Conservation (phyloP, 1,284 basidiomycete genomes). For the Tausonia pullulans region DNA sequence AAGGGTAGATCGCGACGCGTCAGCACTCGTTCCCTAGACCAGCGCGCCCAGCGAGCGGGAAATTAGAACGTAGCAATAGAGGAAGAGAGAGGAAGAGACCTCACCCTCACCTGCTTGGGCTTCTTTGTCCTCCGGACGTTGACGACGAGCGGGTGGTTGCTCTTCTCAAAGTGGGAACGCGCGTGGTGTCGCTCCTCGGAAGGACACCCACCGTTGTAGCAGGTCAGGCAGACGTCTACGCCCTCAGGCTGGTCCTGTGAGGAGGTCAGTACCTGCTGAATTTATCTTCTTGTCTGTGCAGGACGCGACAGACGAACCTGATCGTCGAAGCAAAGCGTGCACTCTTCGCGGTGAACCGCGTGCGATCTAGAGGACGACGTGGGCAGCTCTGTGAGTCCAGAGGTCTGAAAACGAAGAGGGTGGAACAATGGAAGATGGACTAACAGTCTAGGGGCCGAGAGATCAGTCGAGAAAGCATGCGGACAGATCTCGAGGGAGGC, state of each 20-base stretch:
- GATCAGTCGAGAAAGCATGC: constrained; percentile 11
- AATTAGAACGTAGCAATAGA: not conserved
- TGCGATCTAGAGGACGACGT: constrained; percentile 24
- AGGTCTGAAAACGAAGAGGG: not conserved
- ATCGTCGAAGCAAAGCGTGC: constrained; percentile 71
- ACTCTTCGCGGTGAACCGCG: constrained; percentile 71
- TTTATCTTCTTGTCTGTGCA: constrained; percentile 2
- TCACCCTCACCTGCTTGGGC: constrained; percentile 52
- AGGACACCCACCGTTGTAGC: constrained; percentile 87
- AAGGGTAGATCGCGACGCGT: not conserved
- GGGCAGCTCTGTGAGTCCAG: not conserved
- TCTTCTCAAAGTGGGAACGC: constrained; percentile 55
- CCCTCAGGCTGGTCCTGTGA: constrained; percentile 59
- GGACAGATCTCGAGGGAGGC: constrained; percentile 7
- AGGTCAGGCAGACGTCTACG: constrained; percentile 78
- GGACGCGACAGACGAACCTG: constrained; percentile 45
- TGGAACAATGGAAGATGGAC: not conserved
- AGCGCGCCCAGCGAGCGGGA: too few species aligned
- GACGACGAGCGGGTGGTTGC: constrained; percentile 63
- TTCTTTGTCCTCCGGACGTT: constrained; percentile 71
- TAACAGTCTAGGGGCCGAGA: constrained; percentile 8
- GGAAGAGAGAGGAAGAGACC: constrained; percentile 26
- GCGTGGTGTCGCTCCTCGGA: constrained; percentile 52
- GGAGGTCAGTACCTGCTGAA: constrained; percentile 2
- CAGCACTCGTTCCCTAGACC: too few species aligned